Base-by-base conservation (phyloP, 1,139 yeast species). In the Saccharomyces hybrid region DNA sequence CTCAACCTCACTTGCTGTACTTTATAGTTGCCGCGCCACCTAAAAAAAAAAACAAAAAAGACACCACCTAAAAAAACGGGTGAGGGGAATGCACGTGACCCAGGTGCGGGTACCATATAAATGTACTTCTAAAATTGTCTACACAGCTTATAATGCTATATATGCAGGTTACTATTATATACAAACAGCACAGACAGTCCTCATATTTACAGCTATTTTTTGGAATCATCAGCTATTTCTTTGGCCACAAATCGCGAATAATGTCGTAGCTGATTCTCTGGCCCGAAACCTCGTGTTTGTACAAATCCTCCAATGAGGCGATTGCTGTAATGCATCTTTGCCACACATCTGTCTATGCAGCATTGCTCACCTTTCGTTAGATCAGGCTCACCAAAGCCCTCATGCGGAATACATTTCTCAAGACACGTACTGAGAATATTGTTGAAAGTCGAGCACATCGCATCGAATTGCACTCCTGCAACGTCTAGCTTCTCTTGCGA, bases 301-400 rank as follows among this genome's bases (percentile, higher is more conserved):
- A 79, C 73, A 58, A 68, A 72, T 38, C 73, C 75, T 1, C 96
- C 96, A 25, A 90, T 75, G 55, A 78, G 65, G 46, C 77, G 67
- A 67, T 87, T 87, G 48, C 86, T 82, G 63, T 75, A 76, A 72
- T 85, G 83, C 66, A 83, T 85, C 69, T 88, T 88, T 54, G 81
- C 71, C 46, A 85, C 90, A 72, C 96, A 88, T 57, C 96, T 73
- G 68, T 88, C 95, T 4, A 85, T 72, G 67, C 96, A 88, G 52
- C 80, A 76, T 60, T 74, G 71, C 66, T 88, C 96, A 28, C 95
- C 96, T 61, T 88, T 87, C 56, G 81, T 80, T 53, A 88, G 73
- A 38, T 90, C 96, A 14, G 81, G 78, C 65, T 90, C 97, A 20
- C 89, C 91, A 70, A 86, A 90, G 54, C 76, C 78, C 42, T 81